Evolutionary conservation across 345 rosid genomes (phyloP), one percentile per base, ranked within the genome.

Genomic region (Aegle marmelos): DNA sequence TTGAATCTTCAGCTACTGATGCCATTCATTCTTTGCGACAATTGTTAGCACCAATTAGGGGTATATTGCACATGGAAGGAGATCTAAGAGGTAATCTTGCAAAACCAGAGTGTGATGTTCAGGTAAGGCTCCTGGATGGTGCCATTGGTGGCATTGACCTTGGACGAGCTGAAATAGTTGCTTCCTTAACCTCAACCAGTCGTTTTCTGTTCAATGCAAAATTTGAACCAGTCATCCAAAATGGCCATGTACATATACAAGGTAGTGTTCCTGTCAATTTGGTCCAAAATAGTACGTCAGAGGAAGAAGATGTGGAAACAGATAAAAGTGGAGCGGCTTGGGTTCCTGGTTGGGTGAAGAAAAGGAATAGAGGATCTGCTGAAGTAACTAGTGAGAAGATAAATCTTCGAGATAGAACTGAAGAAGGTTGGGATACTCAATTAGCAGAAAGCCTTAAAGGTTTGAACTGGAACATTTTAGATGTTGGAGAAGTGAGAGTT

Each of bases 21-120:
- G 87, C 87, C 53, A 88, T 92, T 83, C 97, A 91, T 85, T 89
- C 97, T 79, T 88, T 96, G 85, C 85, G 92, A 84, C 92, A 96
- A 87, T 84, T 91, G 39, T 70, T 93, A 58, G 91, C 98, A 48
- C 99, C 97, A 58, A 91, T 96, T 82, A 91, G 86, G 82, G 99
- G 99, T 65, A 91, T 93, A 80, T 75, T 95, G 79, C 95, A 95
- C 83, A 95, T 95, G 98, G 99, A 95, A 88, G 99, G 99, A 72
- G 98, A 95, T 87, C 94, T 95, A 41, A 89, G 99, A 85, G 99
- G 98, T 79, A 95, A 88, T 85, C 90, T 90, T 60, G 96, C 86
- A 82, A 95, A 91, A 87, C 98, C 98, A 71, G 99, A 93, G 87
- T 95, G 99, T 75, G 97, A 95, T 86, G 97, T 95, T 72, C 95